Percentiles rank a stretch among this genome's conserved stretches.
Conservation (phyloP, 2,329 filamentous ascomycete species). For the Calonectria hongkongensis region DNA sequence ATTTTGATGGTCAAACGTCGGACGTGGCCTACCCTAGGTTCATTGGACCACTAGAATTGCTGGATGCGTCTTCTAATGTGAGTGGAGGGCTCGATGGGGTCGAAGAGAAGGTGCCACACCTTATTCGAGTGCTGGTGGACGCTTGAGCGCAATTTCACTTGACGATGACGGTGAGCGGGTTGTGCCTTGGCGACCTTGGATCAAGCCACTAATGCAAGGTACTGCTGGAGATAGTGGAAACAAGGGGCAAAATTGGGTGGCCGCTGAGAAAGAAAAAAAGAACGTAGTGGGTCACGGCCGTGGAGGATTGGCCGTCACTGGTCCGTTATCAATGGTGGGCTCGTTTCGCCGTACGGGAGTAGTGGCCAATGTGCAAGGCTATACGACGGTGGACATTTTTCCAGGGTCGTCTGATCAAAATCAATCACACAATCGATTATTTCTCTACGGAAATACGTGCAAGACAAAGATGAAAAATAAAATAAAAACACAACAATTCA, state of each 20-base stretch:
- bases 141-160: slow-evolving; percentile 40
- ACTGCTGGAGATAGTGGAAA: slow-evolving; percentile 16
- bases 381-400: no score
- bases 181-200: slow-evolving; percentile 8
- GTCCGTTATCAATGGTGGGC: slow-evolving; percentile 39
- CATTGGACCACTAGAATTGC: neutral
- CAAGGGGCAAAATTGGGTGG: slow-evolving; percentile 32
- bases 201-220: slow-evolving; percentile 39
- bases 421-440: no score
- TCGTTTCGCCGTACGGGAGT: slow-evolving; percentile 12
- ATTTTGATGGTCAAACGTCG: neutral
- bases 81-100: neutral
- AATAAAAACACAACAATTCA: no score
- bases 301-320: slow-evolving; percentile 50
- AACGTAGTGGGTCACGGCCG: slow-evolving; percentile 47
- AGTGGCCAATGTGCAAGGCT: slow-evolving; percentile 8
- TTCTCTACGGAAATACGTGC: no score
- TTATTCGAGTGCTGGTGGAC: neutral
- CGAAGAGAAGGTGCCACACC: slow-evolving; percentile 20
- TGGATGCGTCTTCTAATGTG: neutral
- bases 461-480: no score
- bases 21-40: neutral
- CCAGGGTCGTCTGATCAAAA: no score
- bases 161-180: slow-evolving; percentile 18
- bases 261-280: slow-evolving; percentile 33